These are phyloP conservation scores for Ramaria rubella DNA, from an alignment of 768 basidiomycete genomes.

Conservation along the genomic window DNA sequence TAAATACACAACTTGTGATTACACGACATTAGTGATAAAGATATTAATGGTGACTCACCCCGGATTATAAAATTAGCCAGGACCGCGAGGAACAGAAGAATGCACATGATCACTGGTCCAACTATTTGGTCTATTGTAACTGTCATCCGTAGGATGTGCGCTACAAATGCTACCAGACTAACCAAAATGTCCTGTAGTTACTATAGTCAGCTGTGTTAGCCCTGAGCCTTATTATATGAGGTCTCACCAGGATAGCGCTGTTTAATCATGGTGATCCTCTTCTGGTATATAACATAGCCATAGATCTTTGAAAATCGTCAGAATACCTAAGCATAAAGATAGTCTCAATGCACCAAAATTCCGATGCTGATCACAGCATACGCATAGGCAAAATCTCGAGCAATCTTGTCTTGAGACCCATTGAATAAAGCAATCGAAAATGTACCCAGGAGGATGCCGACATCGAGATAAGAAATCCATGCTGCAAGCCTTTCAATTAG, in stretches of 20 bases:
- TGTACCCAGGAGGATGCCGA: constrained; percentile 75
- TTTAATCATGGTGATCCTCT: constrained; percentile 85
- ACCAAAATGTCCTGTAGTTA: constrained; percentile 60
- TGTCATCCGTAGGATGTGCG: too few relatives aligned
- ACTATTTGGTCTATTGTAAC: constrained; percentile 57
- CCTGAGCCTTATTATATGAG: background rate
- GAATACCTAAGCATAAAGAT: background rate
- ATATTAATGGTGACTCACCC: constrained; percentile 39
- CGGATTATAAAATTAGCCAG: constrained; percentile 84
- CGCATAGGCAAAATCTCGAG: constrained; percentile 69
- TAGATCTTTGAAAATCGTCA: constrained; percentile 52
- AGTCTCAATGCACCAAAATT: constrained; percentile 43
- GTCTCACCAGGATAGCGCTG: constrained; percentile 65
- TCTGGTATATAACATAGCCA: constrained; percentile 80
- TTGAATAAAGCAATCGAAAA: constrained; percentile 87
- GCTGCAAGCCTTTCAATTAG: constrained; percentile 38
- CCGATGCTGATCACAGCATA: constrained; percentile 77
- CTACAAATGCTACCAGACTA: constrained; percentile 16
- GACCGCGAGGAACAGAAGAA: constrained; percentile 79
- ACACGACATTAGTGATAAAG: constrained; percentile 1
- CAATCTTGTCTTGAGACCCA: constrained; percentile 61
- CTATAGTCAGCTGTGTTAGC: background rate
- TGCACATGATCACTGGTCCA: constrained; percentile 80
- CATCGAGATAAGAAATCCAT: constrained; percentile 90
- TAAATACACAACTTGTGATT: background rate